Conservation (phyloP, 2,329 filamentous ascomycete species). For the Elsinoe australis region DNA sequence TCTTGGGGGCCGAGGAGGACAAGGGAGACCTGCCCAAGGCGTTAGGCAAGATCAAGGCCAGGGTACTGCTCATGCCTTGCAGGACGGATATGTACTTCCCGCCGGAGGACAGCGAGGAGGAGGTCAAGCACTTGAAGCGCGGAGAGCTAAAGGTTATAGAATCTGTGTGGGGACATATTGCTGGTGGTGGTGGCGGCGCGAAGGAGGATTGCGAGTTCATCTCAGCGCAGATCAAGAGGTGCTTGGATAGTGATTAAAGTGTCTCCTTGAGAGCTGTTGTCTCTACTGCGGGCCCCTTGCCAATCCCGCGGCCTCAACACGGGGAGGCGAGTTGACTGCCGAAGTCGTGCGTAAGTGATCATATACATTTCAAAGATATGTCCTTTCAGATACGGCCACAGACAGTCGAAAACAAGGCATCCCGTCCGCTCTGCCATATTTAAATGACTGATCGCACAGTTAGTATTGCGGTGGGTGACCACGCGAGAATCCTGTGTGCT, state of each 20-base stretch:
- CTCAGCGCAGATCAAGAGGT: conserved; percentile 23
- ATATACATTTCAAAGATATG: too few relatives aligned
- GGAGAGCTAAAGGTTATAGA: conserved; percentile 30
- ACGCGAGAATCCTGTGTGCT: conserved; percentile 1
- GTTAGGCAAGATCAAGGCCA: conserved; percentile 32
- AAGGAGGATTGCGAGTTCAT: conserved; percentile 31
- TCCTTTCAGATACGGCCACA: neutral
- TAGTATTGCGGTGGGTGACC: conserved; percentile 4
- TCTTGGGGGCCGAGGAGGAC: conserved; percentile 27
- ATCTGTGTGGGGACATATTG: conserved; percentile 38
- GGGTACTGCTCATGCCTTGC: conserved; percentile 35
- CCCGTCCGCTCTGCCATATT: neutral
- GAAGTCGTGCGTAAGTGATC: too few relatives aligned
- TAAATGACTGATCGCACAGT: neutral
- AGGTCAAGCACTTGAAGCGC: conserved; percentile 30
- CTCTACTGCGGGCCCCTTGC: too few relatives aligned
- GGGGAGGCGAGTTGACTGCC: too few relatives aligned
- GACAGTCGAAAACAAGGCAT: neutral
- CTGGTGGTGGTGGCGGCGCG: conserved; percentile 32
- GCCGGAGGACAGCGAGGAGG: conserved; percentile 33
- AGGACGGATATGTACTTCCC: conserved; percentile 38
- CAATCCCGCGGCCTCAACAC: too few relatives aligned
- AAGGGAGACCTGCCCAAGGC: conserved; percentile 30
- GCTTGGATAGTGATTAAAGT: conserved; percentile 17
- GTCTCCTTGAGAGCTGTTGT: too few relatives aligned